Evolutionary conservation across 495 filamentous ascomycete genomes (phyloP).

Genomic region (Neurospora sp.): DNA sequence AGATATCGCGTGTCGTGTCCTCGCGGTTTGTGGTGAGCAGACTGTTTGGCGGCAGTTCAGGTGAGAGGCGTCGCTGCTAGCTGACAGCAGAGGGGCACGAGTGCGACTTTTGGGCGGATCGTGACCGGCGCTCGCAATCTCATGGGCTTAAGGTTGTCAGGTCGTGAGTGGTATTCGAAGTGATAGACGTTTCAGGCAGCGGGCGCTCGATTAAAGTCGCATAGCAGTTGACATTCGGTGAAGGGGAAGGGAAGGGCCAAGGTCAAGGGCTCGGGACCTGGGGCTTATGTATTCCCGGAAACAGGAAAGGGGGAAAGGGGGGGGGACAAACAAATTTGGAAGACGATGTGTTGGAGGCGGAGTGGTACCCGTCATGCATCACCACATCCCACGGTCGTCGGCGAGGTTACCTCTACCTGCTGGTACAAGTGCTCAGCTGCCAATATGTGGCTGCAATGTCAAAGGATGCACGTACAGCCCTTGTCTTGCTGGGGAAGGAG

Average conservation of each 20-base stretch:
- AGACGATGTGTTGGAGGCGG: not conserved
- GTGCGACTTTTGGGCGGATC: not conserved
- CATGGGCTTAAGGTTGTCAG: not conserved
- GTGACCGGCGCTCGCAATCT: not conserved
- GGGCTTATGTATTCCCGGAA: not conserved
- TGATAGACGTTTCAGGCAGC: not conserved
- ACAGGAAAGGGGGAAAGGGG: not conserved
- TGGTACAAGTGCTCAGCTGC: not conserved
- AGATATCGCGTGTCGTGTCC: not conserved
- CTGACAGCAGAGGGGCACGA: not conserved
- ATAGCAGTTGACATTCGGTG: not conserved
- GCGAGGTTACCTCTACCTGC: not conserved
- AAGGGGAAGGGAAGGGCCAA: not conserved
- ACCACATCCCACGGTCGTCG: not conserved
- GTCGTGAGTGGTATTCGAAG: not conserved
- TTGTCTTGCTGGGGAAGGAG: not conserved
- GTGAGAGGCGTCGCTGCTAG: not conserved
- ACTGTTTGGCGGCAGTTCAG: not conserved
- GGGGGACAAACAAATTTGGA: not conserved
- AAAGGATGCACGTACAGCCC: not conserved
- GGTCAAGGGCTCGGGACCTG: not conserved
- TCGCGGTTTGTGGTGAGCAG: not conserved
- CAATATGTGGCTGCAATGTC: not conserved
- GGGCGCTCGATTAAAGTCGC: not conserved
- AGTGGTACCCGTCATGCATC: not conserved